Percentiles rank a stretch among this genome's conserved stretches.
Evolutionary conservation across 108 stramenopile species (phyloP).

Genomic region (Nitzschia palea): DNA sequence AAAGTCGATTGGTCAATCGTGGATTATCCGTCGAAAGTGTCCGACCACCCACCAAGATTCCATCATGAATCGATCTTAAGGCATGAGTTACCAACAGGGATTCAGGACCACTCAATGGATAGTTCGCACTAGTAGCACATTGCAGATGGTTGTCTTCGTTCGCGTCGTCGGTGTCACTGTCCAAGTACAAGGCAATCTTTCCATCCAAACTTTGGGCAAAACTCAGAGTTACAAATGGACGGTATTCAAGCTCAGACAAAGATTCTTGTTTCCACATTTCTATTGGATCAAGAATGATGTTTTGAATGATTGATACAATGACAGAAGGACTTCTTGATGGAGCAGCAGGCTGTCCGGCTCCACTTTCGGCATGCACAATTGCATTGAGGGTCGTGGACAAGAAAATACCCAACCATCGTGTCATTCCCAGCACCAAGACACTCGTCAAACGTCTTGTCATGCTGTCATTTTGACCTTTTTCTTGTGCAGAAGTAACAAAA

Average conservation of each 20-base stretch:
- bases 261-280: background rate
- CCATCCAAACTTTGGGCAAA: slow-evolving; percentile 83
- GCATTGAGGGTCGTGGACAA: no score
- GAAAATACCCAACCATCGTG: no score
- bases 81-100: slow-evolving; percentile 70
- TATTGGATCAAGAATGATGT: background rate
- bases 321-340: no score
- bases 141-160: background rate
- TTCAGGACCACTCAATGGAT: slow-evolving; percentile 55
- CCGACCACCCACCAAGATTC: slow-evolving; percentile 70
- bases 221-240: slow-evolving; percentile 70
- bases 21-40: slow-evolving; percentile 75
- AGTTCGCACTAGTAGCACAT: slow-evolving; percentile 53
- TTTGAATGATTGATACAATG: no score
- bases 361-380: no score
- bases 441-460: no score
- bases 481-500: no score
- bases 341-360: no score
- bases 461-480: no score
- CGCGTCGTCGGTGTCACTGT: background rate
- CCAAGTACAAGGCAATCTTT: slow-evolving; percentile 55
- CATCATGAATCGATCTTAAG: slow-evolving; percentile 76
- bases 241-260: background rate
- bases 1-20: slow-evolving; percentile 69
- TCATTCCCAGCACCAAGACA: no score